phyloP scores from a whole-genome alignment of 1,139 yeast genomes.

The Blastobotrys capitulatus region DNA sequence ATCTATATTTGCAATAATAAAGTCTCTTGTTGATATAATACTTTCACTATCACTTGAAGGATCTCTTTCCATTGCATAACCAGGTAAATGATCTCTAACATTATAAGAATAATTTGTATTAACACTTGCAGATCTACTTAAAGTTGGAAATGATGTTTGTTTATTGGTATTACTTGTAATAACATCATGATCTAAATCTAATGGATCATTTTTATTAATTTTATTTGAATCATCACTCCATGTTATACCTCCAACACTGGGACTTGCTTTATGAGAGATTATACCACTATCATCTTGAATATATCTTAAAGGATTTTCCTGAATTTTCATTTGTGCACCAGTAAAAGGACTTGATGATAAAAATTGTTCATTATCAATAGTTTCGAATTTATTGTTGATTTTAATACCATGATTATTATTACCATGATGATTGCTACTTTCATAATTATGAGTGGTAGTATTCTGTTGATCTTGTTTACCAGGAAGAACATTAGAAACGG shows the following conservation, averaged over 20 bases:
- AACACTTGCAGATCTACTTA: slow-evolving; percentile 24
- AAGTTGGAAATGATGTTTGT: slow-evolving; percentile 5
- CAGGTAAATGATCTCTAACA: slow-evolving; percentile 26
- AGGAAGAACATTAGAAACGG: slow-evolving; percentile 26
- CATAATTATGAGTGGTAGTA: too few relatives aligned
- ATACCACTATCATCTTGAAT: slow-evolving; percentile 5
- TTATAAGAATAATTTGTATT: slow-evolving; percentile 22
- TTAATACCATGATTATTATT: background rate
- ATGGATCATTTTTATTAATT: background rate
- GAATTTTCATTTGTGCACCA: slow-evolving; percentile 4
- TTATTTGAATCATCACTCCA: slow-evolving; percentile 3
- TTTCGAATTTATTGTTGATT: background rate
- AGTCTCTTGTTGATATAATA: slow-evolving; percentile 23
- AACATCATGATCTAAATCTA: slow-evolving; percentile 1
- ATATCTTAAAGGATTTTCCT: slow-evolving; percentile 12
- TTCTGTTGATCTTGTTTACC: background rate
- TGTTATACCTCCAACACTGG: slow-evolving; percentile 16
- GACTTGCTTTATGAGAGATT: slow-evolving; percentile 18
- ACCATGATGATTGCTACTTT: too few relatives aligned
- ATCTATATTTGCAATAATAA: slow-evolving; percentile 19
- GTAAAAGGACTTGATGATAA: slow-evolving; percentile 8
- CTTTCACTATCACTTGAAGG: slow-evolving; percentile 30
- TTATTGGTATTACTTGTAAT: background rate
- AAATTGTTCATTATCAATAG: background rate
- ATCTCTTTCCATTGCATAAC: slow-evolving; percentile 26